These are phyloP conservation scores for Ustilago cynodontis DNA, from an alignment of 1,284 basidiomycete genomes.

Conservation along the genomic window DNA sequence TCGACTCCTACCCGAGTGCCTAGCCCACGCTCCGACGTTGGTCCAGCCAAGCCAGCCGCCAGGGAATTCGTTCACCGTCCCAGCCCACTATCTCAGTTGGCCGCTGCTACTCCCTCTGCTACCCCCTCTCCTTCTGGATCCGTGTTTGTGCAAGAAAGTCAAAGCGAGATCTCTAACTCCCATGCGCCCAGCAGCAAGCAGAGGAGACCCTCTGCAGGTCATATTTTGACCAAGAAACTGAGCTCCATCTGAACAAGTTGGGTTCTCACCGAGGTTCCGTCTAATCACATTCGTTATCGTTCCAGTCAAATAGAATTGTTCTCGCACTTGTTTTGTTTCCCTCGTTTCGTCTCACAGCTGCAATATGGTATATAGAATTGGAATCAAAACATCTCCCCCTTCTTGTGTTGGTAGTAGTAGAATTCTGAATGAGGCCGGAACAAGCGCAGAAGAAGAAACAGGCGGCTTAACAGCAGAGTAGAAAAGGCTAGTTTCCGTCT, in stretches of 20 bases:
- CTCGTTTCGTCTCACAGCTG: neutral
- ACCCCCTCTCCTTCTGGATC: neutral
- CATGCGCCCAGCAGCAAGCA: neutral
- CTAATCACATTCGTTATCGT: slow-evolving; percentile 5
- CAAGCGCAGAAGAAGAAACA: no score
- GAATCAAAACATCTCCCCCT: neutral
- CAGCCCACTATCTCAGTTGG: slow-evolving; percentile 44
- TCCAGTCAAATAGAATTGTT: neutral
- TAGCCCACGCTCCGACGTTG: slow-evolving; percentile 24
- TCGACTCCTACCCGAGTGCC: slow-evolving; percentile 28
- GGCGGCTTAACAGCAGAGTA: slow-evolving; percentile 7
- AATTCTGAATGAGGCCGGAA: no score
- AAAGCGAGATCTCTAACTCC: neutral
- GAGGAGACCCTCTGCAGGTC: slow-evolving; percentile 33
- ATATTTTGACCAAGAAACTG: slow-evolving; percentile 36
- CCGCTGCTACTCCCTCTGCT: slow-evolving; percentile 10
- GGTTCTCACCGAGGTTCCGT: slow-evolving; percentile 30
- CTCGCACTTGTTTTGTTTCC: neutral
- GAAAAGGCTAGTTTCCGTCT: neutral
- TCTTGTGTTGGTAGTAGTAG: no score
- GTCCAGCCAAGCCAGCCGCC: slow-evolving; percentile 19
- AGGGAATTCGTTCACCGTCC: slow-evolving; percentile 36
- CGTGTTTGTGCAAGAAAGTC: neutral
- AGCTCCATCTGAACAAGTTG: slow-evolving; percentile 41
- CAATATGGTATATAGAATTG: neutral